Percentiles rank a stretch among this genome's conserved stretches.
Conservation (phyloP, 208 protist genomes). For the Angomonas ambiguus region DNA sequence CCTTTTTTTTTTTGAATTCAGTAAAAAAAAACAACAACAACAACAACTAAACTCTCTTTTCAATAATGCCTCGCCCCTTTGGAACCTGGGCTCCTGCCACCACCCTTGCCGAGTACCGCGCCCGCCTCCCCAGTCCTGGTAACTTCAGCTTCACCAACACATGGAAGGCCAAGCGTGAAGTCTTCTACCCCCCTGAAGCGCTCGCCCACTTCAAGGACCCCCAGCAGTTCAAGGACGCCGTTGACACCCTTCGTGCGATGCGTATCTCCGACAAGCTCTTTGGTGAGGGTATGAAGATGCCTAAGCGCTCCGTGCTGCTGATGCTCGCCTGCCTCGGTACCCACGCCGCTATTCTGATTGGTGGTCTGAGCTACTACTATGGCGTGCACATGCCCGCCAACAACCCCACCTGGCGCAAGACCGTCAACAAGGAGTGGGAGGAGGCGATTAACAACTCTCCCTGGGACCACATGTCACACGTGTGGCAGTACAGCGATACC, state of each 20-base stretch:
- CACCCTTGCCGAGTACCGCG: constrained; percentile 77
- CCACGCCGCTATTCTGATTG: constrained; percentile 44
- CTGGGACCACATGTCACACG: constrained; percentile 89
- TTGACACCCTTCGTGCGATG: constrained; percentile 79
- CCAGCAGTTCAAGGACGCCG: constrained; percentile 82
- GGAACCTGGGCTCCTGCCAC: constrained; percentile 84
- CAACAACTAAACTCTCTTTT: background rate
- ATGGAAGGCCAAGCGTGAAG: constrained; percentile 48
- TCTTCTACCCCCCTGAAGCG: constrained; percentile 81
- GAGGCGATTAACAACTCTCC: constrained; percentile 88
- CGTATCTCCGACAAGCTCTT: constrained; percentile 79
- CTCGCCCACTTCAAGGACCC: constrained; percentile 85
- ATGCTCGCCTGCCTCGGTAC: constrained; percentile 30
- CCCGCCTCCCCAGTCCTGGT: constrained; percentile 57
- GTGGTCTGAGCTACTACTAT: constrained; percentile 68
- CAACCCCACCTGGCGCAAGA: constrained; percentile 87
- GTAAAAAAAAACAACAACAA: constrained; percentile 9
- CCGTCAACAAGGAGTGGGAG: constrained; percentile 90
- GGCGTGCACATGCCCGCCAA: constrained; percentile 65
- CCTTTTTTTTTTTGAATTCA: constrained; percentile 8
- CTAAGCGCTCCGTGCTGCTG: constrained; percentile 43
- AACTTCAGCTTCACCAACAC: constrained; percentile 52
- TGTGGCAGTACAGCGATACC: constrained; percentile 85
- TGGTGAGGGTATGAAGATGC: constrained; percentile 75
- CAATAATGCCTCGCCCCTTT: constrained; percentile 81